Percentiles rank a stretch among this genome's conserved stretches.
phyloP scores from a whole-genome alignment of 495 filamentous ascomycete species.

The Glonium stellatum region DNA sequence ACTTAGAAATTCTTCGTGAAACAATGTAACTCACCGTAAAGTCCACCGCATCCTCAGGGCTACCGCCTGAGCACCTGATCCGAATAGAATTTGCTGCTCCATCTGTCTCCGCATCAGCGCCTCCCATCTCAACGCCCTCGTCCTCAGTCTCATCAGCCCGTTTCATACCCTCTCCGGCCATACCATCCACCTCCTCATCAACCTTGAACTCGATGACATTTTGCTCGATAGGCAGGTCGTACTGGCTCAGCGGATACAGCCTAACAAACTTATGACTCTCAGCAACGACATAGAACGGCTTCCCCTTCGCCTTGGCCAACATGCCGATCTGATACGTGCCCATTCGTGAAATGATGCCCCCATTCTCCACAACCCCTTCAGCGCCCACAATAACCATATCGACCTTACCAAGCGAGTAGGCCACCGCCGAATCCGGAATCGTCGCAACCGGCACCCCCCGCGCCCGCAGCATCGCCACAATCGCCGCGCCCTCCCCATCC shows the following conservation, averaged over 20 bases:
- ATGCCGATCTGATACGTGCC: conserved; percentile 87
- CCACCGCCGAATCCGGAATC: conserved; percentile 72
- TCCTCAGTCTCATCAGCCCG: conserved; percentile 31
- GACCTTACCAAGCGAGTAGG: conserved; percentile 74
- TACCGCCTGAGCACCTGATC: conserved; percentile 20
- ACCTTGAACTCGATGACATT: conserved; percentile 62
- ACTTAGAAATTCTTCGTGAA: not conserved
- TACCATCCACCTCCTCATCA: conserved; percentile 24
- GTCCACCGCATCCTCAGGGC: conserved; percentile 58
- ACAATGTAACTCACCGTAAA: conserved; percentile 54
- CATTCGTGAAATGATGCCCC: conserved; percentile 81
- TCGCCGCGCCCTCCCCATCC: conserved; percentile 49
- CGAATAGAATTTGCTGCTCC: conserved; percentile 6
- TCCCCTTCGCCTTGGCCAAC: conserved; percentile 67
- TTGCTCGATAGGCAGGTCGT: conserved; percentile 69
- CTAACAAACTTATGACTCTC: conserved; percentile 95
- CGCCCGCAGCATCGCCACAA: conserved; percentile 60
- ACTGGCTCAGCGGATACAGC: conserved; percentile 70
- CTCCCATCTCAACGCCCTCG: conserved; percentile 27
- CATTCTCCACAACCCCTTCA: conserved; percentile 92
- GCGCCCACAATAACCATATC: conserved; percentile 82
- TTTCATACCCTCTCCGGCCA: conserved; percentile 10
- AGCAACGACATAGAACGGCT: conserved; percentile 83
- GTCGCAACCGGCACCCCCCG: conserved; percentile 77
- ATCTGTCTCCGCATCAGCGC: conserved; percentile 2